Evolutionary conservation across 768 basidiomycete species (phyloP).

Genomic region (Russula brevipes): DNA sequence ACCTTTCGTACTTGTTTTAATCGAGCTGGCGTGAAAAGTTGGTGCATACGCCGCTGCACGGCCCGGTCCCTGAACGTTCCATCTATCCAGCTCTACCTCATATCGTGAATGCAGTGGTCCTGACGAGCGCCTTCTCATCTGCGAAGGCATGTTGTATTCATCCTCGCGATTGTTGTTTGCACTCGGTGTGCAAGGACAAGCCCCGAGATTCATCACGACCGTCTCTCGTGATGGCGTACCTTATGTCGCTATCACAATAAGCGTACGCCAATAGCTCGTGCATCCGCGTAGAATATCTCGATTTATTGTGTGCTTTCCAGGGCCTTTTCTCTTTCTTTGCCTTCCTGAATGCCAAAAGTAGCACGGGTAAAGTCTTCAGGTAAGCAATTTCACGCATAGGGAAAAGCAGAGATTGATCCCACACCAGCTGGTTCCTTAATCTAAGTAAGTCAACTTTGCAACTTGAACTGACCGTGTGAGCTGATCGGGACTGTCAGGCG

Average conservation of each 20-base stretch:
- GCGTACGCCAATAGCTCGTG: constrained; percentile 3
- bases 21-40: constrained; percentile 23
- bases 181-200: constrained; percentile 22
- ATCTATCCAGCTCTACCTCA: constrained; percentile 18
- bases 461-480: background rate
- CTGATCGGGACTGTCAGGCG: constrained; percentile 14
- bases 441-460: constrained; percentile 12
- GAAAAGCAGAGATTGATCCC: background rate
- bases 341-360: constrained; percentile 17
- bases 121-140: constrained; percentile 23
- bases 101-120: constrained; percentile 24
- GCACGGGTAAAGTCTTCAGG: constrained; percentile 22
- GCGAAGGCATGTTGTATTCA: constrained; percentile 25
- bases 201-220: constrained; percentile 18
- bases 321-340: constrained; percentile 22
- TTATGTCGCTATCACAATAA: constrained; percentile 16
- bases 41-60: background rate
- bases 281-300: background rate
- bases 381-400: background rate
- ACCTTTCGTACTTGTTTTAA: constrained; percentile 24
- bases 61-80: background rate
- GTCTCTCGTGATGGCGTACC: constrained; percentile 18
- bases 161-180: constrained; percentile 23
- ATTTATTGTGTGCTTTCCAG: background rate
- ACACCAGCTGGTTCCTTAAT: constrained; percentile 20